phyloP scores from a whole-genome alignment of 441 rosid species.

The Adansonia madagascariensis region DNA sequence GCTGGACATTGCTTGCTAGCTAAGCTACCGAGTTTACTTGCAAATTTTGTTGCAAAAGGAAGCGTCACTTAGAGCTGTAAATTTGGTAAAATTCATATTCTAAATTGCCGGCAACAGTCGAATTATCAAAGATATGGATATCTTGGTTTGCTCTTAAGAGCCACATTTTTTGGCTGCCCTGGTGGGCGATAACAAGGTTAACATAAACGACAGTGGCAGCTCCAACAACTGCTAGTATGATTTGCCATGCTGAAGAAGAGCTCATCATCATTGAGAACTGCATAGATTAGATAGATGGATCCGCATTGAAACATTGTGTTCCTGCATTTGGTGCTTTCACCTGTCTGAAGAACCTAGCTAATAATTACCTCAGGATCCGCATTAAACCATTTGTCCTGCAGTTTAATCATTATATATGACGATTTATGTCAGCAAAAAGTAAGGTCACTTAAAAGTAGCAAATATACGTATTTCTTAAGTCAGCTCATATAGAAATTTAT shows the following conservation, averaged over 20 bases:
- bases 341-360: constrained; percentile 52
- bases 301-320: constrained; percentile 17
- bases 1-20: constrained; percentile 58
- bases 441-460: background rate
- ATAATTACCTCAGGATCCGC: constrained; percentile 58
- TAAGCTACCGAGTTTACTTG: constrained; percentile 46
- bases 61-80: constrained; percentile 73
- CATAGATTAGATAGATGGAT: constrained; percentile 52
- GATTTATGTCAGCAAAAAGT: background rate
- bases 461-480: constrained; percentile 6
- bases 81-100: constrained; percentile 51
- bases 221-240: constrained; percentile 63
- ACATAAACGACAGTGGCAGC: constrained; percentile 61
- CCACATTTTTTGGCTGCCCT: constrained; percentile 69
- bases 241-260: constrained; percentile 78
- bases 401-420: constrained; percentile 15
- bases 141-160: constrained; percentile 57
- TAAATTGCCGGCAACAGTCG: constrained; percentile 70
- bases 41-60: constrained; percentile 54
- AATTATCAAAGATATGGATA: constrained; percentile 45
- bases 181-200: constrained; percentile 62
- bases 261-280: constrained; percentile 72
- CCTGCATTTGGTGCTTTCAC: constrained; percentile 67
- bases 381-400: constrained; percentile 64
- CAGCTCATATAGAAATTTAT: background rate